Evolutionary conservation across 2,329 filamentous ascomycete genomes (phyloP), one percentile per base, ranked within the genome.

Genomic region (Calonectria montana): DNA sequence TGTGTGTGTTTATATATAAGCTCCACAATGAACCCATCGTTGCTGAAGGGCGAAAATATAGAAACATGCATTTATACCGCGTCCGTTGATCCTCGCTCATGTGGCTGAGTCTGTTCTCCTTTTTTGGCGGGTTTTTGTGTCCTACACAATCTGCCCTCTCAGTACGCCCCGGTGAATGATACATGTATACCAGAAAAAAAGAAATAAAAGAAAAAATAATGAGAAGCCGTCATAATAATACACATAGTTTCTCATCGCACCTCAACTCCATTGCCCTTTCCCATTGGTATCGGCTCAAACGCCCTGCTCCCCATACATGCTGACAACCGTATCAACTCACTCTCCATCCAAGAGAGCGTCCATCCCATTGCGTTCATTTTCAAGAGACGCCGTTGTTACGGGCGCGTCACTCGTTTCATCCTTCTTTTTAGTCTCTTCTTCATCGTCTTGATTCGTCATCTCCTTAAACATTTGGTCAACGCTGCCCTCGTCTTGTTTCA

Each of bases 391-490:
- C 25, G 85, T 82, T 39, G 84, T 86, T 61, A 86, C 81, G 16
- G 77, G 77, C 21, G 78, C 80, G 35, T 83, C 80, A n/a, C 70
- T 65, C 35, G 74, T 72, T 2, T 61, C 64, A 37, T 82, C 80
- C 53, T 83, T 83, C 73, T 82, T 82, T 76, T 86, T 86, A 12
- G 69, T 80, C 66, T 82, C 81, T 16, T 87, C 86, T 5, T 88
- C 87, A 27, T 89, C 86, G 18, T 88, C 86, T 69, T 87, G 84
- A 70, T 90, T 88, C 4, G 88, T 89, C 74, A 90, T 84, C 50
- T 90, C 88, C 53, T 87, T 84, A 77, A 90, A 90, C 87, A 90
- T 89, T 74, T 86, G 87, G 68, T 89, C 87, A 4, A 88, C 87
- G 29, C 86, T 87, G 50, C 84, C 84, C 21, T 87, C 87, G 41